Base-by-base conservation (phyloP, 768 basidiomycete genomes). In the Kwoniella botswanensis region DNA sequence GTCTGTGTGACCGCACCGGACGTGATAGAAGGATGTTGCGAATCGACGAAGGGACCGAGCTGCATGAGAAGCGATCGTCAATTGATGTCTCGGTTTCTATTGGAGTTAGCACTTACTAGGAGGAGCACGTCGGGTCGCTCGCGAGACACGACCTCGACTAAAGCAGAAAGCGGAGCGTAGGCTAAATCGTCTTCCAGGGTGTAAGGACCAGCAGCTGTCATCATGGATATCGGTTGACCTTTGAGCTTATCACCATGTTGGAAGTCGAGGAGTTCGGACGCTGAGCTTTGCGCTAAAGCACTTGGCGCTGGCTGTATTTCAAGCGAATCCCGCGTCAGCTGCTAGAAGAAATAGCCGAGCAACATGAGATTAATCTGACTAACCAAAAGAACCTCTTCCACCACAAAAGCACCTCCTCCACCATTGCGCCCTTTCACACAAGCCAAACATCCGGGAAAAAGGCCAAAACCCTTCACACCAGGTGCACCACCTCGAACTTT, bases 41-140 rank as follows among this genome's bases (percentile, higher is more conserved):
- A 84, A 74, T 98, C 94, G 54, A 98, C 85, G 80, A 98, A 99
- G 1, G 97, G 97, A 0, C 97, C 97, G 41, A 93, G 84, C 96
- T 99, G 72, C 0, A 13, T 42, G 22, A 13, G 35, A 13, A 29
- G 35, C 26, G 17, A 59, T 18, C 22, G 17, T 9, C 17, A 35
- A 35, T 35, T 4, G 35, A 35, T 6, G 35, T n/a, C 17, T 22
- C n/a, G 42, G n/a, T 35, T 24, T 56, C 18, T 3, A 18, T 43
- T 21, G 15, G 57, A 67, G 13, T 13, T 13, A 6, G 18, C 5
- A 78, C 85, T 64, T 79, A 96, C 96, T 65, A 99, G 85, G 18
- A 98, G 85, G 12, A 95, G 79, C 0, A 91, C 90, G 18, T 90
- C 86, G 1, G 96, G 96, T 75, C 90, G 90, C 26, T 86, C 86